Evolutionary conservation across 73 alveolate species (phyloP).

Genomic region (Paramecium primaurelia): DNA sequence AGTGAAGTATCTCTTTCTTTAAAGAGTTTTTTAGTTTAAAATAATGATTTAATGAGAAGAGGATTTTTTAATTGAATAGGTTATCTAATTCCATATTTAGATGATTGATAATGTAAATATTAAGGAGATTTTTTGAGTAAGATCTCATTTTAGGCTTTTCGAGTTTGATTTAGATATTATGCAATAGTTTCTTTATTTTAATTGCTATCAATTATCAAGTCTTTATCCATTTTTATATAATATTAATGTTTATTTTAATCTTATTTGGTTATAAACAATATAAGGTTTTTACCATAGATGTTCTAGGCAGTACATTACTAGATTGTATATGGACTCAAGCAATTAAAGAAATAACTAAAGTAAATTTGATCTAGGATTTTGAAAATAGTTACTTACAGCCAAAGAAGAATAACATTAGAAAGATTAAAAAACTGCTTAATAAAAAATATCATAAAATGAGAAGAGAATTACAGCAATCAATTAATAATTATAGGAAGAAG

Average conservation of each 20-base stretch:
- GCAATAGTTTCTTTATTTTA: not conserved
- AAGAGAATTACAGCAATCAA: slow-evolving; percentile 31
- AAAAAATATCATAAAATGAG: slow-evolving; percentile 39
- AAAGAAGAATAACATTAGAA: slow-evolving; percentile 57
- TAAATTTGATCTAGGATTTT: not conserved
- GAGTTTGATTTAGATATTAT: not conserved
- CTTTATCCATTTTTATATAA: not conserved
- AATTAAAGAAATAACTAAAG: slow-evolving; percentile 49
- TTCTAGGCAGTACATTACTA: slow-evolving; percentile 32
- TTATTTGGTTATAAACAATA: slow-evolving; percentile 56
- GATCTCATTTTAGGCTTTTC: not conserved
- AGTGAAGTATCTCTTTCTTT: not conserved
- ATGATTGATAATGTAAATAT: not conserved
- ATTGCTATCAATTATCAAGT: not conserved
- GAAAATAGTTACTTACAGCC: slow-evolving; percentile 8
- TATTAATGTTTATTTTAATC: slow-evolving; percentile 53
- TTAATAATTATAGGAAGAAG: slow-evolving; percentile 42
- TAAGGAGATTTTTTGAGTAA: not conserved
- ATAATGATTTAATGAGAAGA: not conserved
- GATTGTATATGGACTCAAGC: slow-evolving; percentile 58
- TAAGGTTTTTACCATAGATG: slow-evolving; percentile 54
- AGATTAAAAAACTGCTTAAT: slow-evolving; percentile 6
- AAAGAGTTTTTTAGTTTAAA: not conserved
- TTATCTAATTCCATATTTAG: not conserved
- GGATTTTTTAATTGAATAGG: not conserved